Percentiles rank a stretch among this genome's conserved stretches.
These are phyloP conservation scores for Tetrahymena malaccensis DNA, from an alignment of 73 alveolate species.

Conservation along the genomic window DNA sequence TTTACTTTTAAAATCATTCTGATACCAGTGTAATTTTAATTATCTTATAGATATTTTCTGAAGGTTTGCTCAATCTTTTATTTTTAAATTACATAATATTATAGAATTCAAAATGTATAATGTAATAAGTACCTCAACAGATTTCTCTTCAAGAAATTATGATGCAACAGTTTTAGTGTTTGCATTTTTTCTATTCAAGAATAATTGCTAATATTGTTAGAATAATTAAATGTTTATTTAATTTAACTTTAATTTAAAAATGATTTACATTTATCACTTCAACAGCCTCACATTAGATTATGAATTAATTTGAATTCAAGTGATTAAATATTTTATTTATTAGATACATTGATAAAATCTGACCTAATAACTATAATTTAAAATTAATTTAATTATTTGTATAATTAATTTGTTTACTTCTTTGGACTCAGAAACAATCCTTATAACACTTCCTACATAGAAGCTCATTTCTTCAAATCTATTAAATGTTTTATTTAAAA, in stretches of 20 bases:
- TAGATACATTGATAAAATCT: not conserved
- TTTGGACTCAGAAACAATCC: not conserved
- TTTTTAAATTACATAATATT: no score
- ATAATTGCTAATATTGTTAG: not conserved
- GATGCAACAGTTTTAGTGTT: not conserved
- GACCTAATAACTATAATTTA: not conserved
- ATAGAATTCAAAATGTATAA: no score
- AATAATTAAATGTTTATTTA: not conserved
- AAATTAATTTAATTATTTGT: no score
- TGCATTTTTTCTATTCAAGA: not conserved
- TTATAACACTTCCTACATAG: not conserved
- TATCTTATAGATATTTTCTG: not conserved
- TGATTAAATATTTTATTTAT: not conserved
- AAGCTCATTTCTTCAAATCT: not conserved
- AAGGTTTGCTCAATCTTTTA: not conserved
- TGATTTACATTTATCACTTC: not conserved
- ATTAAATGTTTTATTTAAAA: not conserved
- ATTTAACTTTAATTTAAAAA: not conserved
- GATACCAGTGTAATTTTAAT: not conserved
- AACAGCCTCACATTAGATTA: not conserved
- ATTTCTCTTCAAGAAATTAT: not conserved
- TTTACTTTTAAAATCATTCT: not conserved
- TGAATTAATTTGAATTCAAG: not conserved
- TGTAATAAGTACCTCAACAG: not conserved
- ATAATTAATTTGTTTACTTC: not conserved